Conservation (phyloP, 441 rosid species). For the Corymbia citriodora region DNA sequence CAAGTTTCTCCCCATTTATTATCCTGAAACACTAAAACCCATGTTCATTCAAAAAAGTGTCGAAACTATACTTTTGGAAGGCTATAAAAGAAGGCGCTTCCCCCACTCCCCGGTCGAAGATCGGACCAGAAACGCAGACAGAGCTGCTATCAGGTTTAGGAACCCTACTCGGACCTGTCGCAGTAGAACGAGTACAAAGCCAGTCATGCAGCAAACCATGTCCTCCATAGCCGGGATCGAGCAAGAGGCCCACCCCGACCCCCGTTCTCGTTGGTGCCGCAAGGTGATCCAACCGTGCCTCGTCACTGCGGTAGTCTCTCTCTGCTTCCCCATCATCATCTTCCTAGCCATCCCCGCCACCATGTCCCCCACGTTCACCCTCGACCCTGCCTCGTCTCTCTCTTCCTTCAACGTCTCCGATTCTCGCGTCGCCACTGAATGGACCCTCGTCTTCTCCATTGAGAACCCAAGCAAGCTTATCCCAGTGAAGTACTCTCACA, state of each 20-base stretch:
- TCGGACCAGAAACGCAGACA: no score
- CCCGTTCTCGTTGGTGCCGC: neutral
- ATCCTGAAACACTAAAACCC: no score
- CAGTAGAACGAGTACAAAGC: no score
- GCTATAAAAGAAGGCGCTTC: no score
- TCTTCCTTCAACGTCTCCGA: neutral
- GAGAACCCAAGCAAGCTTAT: neutral
- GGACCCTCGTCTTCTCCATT: neutral
- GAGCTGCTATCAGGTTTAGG: no score
- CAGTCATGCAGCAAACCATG: neutral
- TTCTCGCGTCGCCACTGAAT: neutral
- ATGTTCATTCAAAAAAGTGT: no score
- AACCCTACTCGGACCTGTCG: no score
- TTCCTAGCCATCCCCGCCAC: neutral
- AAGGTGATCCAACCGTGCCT: neutral
- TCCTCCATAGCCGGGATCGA: neutral
- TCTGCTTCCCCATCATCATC: neutral
- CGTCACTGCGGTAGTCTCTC: fast-evolving
- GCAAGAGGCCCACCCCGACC: neutral
- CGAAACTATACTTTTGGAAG: no score
- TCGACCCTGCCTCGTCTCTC: neutral
- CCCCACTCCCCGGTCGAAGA: no score
- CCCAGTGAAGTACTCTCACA: neutral
- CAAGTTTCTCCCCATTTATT: no score
- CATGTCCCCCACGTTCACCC: neutral